Evolutionary conservation across 2,329 filamentous ascomycete species (phyloP).

Genomic region (Metarhizium humberi): DNA sequence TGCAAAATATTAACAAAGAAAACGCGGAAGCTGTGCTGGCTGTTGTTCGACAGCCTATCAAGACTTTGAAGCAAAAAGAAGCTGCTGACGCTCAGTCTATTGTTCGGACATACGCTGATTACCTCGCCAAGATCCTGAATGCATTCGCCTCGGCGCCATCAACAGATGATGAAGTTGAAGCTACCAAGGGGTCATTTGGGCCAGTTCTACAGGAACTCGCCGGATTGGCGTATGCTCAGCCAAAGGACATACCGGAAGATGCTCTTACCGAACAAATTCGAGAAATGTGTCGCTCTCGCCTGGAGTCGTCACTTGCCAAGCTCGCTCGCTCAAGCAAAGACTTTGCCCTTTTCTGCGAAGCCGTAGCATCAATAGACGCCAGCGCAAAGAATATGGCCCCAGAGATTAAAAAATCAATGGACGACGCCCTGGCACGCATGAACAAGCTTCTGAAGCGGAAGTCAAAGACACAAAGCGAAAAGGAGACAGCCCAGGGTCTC

Average conservation of each 20-base stretch:
- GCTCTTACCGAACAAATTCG: conserved; percentile 41
- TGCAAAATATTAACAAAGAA: conserved; percentile 48
- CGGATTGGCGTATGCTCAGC: conserved; percentile 44
- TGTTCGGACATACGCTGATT: conserved; percentile 43
- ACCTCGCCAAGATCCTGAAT: conserved; percentile 42
- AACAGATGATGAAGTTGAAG: conserved; percentile 19
- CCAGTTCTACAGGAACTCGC: conserved; percentile 43
- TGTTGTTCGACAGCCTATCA: conserved; percentile 36
- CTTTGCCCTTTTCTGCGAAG: conserved; percentile 42
- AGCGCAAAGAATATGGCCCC: conserved; percentile 45
- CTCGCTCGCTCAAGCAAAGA: conserved; percentile 45
- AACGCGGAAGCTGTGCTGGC: conserved; percentile 46
- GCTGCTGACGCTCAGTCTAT: conserved; percentile 17
- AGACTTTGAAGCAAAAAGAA: conserved; percentile 16
- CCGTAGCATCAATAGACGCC: conserved; percentile 43
- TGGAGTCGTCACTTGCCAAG: conserved; percentile 49
- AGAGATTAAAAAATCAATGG: conserved; percentile 42
- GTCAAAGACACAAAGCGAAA: conserved; percentile 24
- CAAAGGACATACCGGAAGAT: conserved; percentile 30
- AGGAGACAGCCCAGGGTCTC: conserved; percentile 49
- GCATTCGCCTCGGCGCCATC: conserved; percentile 18
- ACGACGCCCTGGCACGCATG: conserved; percentile 43
- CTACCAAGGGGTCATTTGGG: conserved; percentile 19
- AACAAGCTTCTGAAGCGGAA: conserved; percentile 39
- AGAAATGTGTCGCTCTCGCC: conserved; percentile 44